Evolutionary conservation across 2,329 filamentous ascomycete species (phyloP).

Genomic region (Botrytis cinerea): DNA sequence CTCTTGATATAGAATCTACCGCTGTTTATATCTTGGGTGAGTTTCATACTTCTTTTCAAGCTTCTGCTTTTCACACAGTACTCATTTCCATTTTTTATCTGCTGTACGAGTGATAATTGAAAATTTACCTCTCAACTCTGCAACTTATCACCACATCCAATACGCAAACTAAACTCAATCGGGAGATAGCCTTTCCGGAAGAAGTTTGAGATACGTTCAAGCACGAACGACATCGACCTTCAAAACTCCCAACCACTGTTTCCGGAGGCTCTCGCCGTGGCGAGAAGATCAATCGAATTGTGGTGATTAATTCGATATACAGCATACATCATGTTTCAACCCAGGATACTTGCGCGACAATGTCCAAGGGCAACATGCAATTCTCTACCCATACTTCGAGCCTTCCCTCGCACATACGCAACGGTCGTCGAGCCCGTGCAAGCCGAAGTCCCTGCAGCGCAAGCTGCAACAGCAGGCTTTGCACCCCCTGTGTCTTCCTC

Average conservation of each 20-base stretch:
- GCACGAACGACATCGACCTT: constrained; percentile 20
- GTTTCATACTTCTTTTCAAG: not conserved
- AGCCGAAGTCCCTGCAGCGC: constrained; percentile 42
- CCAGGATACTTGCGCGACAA: constrained; percentile 57
- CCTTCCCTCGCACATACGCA: constrained; percentile 53
- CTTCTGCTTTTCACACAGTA: not conserved
- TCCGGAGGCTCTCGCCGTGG: constrained; percentile 21
- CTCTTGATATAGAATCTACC: not conserved
- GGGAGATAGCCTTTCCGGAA: constrained; percentile 12
- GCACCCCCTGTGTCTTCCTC: constrained; percentile 47
- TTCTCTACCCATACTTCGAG: constrained; percentile 49
- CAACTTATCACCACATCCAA: constrained; percentile 3
- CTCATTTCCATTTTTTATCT: not conserved
- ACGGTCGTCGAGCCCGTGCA: constrained; percentile 46
- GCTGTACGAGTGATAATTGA: not conserved
- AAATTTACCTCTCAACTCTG: not conserved
- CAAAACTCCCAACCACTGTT: constrained; percentile 14
- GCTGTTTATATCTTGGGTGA: not conserved
- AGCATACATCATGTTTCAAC: constrained; percentile 59
- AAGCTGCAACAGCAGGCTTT: constrained; percentile 45
- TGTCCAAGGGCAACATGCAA: constrained; percentile 48
- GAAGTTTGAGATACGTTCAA: constrained; percentile 23
- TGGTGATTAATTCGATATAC: constrained; percentile 15
- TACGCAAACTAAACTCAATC: constrained; percentile 19
- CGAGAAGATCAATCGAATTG: constrained; percentile 26